Conservation (phyloP, 352 stramenopile genomes). For the Ophiocytium majus region DNA sequence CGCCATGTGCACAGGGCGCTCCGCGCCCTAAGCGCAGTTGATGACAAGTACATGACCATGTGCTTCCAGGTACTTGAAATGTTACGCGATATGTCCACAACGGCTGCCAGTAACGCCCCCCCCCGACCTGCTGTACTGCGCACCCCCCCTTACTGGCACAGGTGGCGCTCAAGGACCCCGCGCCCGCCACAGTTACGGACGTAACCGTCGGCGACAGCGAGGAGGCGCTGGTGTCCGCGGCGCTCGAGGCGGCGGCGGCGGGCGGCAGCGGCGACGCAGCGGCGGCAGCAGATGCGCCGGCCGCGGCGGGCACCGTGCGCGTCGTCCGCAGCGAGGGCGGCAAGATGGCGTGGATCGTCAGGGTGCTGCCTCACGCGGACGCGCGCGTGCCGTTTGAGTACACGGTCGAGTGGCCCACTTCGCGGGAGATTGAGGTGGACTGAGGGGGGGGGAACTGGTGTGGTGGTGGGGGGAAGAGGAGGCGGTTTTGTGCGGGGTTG, state of each 20-base stretch:
- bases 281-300: neutral
- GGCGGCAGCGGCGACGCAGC: neutral
- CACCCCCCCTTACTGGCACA: too few relatives aligned
- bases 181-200: conserved; percentile 24
- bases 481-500: neutral
- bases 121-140: too few relatives aligned
- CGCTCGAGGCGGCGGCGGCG: conserved; percentile 25
- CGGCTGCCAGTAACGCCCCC: too few relatives aligned
- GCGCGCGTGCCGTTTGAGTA: conserved; percentile 36
- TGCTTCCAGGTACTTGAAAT: too few relatives aligned
- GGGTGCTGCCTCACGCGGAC: conserved; percentile 30
- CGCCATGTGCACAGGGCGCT: too few relatives aligned
- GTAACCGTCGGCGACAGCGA: conserved; percentile 27
- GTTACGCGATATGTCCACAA: too few relatives aligned
- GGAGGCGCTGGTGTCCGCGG: conserved; percentile 27
- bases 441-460: neutral
- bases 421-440: conserved; percentile 32
- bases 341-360: conserved; percentile 29
- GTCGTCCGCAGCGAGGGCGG: conserved; percentile 26
- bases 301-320: neutral
- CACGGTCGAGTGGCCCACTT: conserved; percentile 36
- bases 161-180: conserved; percentile 38
- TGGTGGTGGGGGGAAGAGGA: neutral
- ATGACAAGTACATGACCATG: too few relatives aligned
- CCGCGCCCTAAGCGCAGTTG: too few relatives aligned